These are phyloP conservation scores for Ustilago shanxiensis DNA, from an alignment of 1,284 basidiomycete species.

Conservation along the genomic window DNA sequence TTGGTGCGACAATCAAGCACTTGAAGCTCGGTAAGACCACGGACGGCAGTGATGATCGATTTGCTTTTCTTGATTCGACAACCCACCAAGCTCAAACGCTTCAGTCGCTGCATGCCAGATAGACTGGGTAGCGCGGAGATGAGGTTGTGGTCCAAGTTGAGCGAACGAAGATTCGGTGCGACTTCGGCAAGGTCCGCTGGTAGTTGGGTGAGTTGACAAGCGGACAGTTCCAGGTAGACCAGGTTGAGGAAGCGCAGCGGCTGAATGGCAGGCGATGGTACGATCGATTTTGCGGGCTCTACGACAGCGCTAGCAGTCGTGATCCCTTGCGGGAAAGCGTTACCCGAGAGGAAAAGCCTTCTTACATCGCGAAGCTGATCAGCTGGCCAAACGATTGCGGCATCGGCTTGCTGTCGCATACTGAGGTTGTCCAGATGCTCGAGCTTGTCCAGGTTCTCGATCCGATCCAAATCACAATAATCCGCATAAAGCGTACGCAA, in stretches of 20 bases:
- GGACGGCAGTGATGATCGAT: slow-evolving; percentile 52
- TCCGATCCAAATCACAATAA: slow-evolving; percentile 79
- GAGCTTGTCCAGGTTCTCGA: slow-evolving; percentile 74
- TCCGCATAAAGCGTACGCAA: slow-evolving; percentile 93
- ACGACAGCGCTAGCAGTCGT: slow-evolving; percentile 1
- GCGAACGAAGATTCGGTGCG: slow-evolving; percentile 86
- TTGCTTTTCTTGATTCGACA: slow-evolving; percentile 60
- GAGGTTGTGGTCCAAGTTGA: slow-evolving; percentile 76
- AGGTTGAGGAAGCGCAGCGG: slow-evolving; percentile 80
- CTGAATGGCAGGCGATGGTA: slow-evolving; percentile 14
- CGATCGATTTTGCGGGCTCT: slow-evolving; percentile 17
- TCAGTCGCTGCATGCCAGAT: slow-evolving; percentile 53
- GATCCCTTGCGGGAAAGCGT: slow-evolving; percentile 70
- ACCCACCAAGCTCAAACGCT: slow-evolving; percentile 64
- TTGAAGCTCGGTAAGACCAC: slow-evolving; percentile 53
- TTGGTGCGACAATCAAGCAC: slow-evolving; percentile 66
- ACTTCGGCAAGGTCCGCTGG: slow-evolving; percentile 78
- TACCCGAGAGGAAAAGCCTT: slow-evolving; percentile 92
- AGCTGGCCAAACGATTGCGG: slow-evolving; percentile 76
- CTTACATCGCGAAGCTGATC: slow-evolving; percentile 88
- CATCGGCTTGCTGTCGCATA: slow-evolving; percentile 82
- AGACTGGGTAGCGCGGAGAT: slow-evolving; percentile 58
- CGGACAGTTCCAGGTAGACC: slow-evolving; percentile 91
- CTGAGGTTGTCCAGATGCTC: slow-evolving; percentile 88
- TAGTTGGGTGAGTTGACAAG: slow-evolving; percentile 83